Percentiles rank a stretch among this genome's conserved stretches.
phyloP scores from a whole-genome alignment of 106 monocot species.

The Dioscorea zingiberensis region DNA sequence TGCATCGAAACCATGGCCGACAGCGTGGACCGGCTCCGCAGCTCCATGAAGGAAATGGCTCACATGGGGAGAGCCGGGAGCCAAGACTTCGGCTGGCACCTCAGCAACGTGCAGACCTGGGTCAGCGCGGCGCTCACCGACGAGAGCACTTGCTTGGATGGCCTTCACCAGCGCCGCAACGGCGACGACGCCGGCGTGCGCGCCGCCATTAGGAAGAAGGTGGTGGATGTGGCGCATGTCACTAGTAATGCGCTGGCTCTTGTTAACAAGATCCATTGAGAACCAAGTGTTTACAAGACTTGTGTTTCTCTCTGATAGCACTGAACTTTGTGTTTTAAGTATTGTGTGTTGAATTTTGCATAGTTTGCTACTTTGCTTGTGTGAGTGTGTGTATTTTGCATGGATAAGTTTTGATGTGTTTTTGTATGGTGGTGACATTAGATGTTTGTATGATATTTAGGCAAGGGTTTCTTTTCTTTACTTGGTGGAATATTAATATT shows the following conservation, averaged over 20 bases:
- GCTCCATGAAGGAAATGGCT: slow-evolving; percentile 43
- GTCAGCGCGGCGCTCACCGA: slow-evolving; percentile 82
- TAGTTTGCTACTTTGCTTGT: too few species aligned
- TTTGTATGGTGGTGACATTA: too few species aligned
- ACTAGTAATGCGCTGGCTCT: slow-evolving; percentile 91
- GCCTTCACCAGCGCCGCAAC: slow-evolving; percentile 7
- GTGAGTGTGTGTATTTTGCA: too few species aligned
- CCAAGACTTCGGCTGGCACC: slow-evolving; percentile 26
- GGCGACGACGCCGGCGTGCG: slow-evolving; percentile 1
- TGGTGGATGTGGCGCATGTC: slow-evolving; percentile 37
- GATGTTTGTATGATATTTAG: too few species aligned
- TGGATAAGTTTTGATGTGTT: too few species aligned
- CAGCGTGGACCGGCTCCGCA: slow-evolving; percentile 45
- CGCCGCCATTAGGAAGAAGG: slow-evolving; percentile 23
- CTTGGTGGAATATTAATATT: too few species aligned
- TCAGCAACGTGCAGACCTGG: slow-evolving; percentile 78
- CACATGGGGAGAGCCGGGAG: slow-evolving; percentile 26
- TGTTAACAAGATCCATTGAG: slow-evolving; percentile 48
- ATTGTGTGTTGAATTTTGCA: too few species aligned
- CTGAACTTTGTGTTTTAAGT: too few species aligned
- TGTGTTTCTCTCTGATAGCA: too few species aligned
- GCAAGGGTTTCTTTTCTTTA: too few species aligned
- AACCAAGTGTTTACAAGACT: too few species aligned
- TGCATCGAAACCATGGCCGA: slow-evolving; percentile 65
- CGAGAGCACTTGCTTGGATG: slow-evolving; percentile 60